Base-by-base conservation (phyloP, 2,329 filamentous ascomycete species). In the Capronia americana region DNA sequence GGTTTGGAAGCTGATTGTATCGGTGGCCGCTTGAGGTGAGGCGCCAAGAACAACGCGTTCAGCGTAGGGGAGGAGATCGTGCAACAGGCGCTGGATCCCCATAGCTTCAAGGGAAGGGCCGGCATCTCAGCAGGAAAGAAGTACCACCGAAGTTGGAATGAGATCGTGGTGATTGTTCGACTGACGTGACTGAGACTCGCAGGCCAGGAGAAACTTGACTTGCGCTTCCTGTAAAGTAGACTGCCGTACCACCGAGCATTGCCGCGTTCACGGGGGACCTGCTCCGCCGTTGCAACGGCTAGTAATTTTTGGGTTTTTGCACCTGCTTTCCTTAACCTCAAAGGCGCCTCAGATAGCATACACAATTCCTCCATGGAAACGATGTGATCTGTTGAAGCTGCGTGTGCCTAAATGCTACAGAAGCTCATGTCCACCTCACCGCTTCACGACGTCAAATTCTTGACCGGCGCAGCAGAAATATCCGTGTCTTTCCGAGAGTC, bases 81-180 rank as follows among this genome's bases (percentile, higher is more conserved):
- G 76, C 54, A 82, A 82, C 4, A 91, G 79, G 69, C 84, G 82
- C 48, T 82, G 84, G 54, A 91, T 87, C 0, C 88, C 88, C 88
- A 91, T 83, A n/a, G 34, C 30, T 28, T 24, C 3, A 4, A 30
- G 26, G 28, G 2, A 23, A 26, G 5, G 17, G 5, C 38, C 38
- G 17, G 14, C 38, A 44, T 44, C 4, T 44, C 38, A 44, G 38
- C 38, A 44, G 38, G 17, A 3, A 6, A 44, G 17, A n/a, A 44
- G 38, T 4, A 8, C 17, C 38, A 44, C 14, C 38, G 17, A 3
- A 7, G 14, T 2, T n/a, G 6, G 38, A n/a, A 44, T 44, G 38
- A 44, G 38, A n/a, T 3, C 3, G 38, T n/a, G 5, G 17, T n/a
- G 17, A 8, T n/a, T n/a, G 38, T 8, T n/a, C 38, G 17, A 44